Conservation (phyloP, 345 rosid genomes). For the Cochlearia excelsa region DNA sequence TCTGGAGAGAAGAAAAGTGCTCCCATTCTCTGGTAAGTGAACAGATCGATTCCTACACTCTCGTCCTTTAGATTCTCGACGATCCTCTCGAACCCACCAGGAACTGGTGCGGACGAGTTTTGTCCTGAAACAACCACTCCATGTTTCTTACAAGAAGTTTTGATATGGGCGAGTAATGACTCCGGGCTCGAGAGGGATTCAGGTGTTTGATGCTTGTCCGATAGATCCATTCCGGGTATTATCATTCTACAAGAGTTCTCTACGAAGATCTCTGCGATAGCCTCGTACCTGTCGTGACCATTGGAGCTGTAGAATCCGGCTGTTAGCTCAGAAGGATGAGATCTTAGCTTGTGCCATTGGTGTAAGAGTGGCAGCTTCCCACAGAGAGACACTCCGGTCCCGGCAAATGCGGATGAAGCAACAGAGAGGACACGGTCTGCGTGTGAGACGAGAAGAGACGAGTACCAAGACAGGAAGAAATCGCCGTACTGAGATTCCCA, state of each 20-base stretch:
- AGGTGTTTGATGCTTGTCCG: slow-evolving; percentile 52
- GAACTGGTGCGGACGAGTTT: slow-evolving; percentile 46
- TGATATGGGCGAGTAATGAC: slow-evolving; percentile 54
- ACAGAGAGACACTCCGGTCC: slow-evolving; percentile 38
- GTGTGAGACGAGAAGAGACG: slow-evolving; percentile 61
- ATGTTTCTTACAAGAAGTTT: slow-evolving; percentile 55
- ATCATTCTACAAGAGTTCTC: slow-evolving; percentile 78
- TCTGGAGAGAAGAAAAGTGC: slow-evolving; percentile 93
- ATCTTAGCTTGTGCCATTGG: slow-evolving; percentile 63
- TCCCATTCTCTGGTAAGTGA: slow-evolving; percentile 94
- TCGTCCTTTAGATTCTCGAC: slow-evolving; percentile 49
- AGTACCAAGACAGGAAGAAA: slow-evolving; percentile 90
- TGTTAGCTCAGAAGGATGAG: slow-evolving; percentile 74
- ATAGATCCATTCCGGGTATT: slow-evolving; percentile 82
- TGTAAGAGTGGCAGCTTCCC: slow-evolving; percentile 75
- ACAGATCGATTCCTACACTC: slow-evolving; percentile 44
- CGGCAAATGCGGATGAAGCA: slow-evolving; percentile 51
- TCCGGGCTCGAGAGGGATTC: slow-evolving; percentile 62
- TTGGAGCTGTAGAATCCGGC: slow-evolving; percentile 71
- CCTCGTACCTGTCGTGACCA: slow-evolving; percentile 62
- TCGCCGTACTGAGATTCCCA: slow-evolving; percentile 84
- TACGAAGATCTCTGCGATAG: slow-evolving; percentile 56
- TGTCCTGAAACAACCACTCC: slow-evolving; percentile 71
- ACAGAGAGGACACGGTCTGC: slow-evolving; percentile 66
- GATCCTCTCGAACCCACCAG: slow-evolving; percentile 62